phyloP scores from a whole-genome alignment of 2,329 filamentous ascomycete species.

The Nannizziopsis barbatae region DNA sequence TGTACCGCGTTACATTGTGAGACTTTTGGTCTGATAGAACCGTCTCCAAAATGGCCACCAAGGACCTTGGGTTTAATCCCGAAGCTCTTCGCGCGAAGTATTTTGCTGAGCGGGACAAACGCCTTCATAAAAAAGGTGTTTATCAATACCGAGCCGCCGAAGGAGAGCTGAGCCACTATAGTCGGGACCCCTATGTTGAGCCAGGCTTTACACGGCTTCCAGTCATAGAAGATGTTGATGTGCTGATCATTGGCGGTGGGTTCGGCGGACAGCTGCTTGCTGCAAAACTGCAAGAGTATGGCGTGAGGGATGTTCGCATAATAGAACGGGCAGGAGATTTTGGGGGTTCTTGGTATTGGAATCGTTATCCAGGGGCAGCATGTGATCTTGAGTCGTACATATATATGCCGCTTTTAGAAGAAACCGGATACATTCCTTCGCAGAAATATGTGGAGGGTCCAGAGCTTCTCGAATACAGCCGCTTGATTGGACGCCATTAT shows the following conservation, averaged over 20 bases:
- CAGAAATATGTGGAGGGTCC: slow-evolving; percentile 38
- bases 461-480: slow-evolving; percentile 40
- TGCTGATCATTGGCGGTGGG: slow-evolving; percentile 36
- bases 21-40: too few relatives aligned
- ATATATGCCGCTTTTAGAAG: slow-evolving; percentile 52
- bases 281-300: slow-evolving; percentile 30
- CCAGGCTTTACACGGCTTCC: slow-evolving; percentile 2
- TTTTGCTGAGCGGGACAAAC: slow-evolving; percentile 10
- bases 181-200: slow-evolving; percentile 7
- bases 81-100: slow-evolving; percentile 10
- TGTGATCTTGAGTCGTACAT: slow-evolving; percentile 51
- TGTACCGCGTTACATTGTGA: background rate
- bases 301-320: slow-evolving; percentile 23
- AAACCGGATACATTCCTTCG: slow-evolving; percentile 48
- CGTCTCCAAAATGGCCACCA: background rate
- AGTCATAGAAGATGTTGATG: slow-evolving; percentile 8
- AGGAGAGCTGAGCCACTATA: background rate
- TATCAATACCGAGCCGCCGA: slow-evolving; percentile 12
- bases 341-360: slow-evolving; percentile 41
- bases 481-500: slow-evolving; percentile 37
- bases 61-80: slow-evolving; percentile 3
- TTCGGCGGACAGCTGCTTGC: slow-evolving; percentile 33
- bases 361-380: slow-evolving; percentile 38
- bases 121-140: slow-evolving; percentile 10
- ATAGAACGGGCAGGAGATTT: slow-evolving; percentile 38